phyloP scores from a whole-genome alignment of 331 rosid species.

The Acacia pycnantha region DNA sequence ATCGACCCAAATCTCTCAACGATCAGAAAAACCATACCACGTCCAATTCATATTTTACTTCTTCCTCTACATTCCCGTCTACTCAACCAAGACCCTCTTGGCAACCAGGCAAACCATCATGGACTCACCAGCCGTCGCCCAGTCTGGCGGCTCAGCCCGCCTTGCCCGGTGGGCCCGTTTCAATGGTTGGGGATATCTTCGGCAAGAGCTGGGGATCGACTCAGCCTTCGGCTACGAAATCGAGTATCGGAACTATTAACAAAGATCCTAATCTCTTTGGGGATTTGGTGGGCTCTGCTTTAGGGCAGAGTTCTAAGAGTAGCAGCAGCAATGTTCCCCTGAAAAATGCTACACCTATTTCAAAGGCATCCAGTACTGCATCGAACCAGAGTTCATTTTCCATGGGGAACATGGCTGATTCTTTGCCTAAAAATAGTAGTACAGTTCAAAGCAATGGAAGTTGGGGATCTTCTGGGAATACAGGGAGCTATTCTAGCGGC shows the following conservation, averaged over 20 bases:
- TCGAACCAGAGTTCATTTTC: slow-evolving; percentile 54
- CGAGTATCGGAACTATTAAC: slow-evolving; percentile 49
- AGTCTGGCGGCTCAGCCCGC: slow-evolving; percentile 24
- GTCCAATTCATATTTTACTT: slow-evolving; percentile 29
- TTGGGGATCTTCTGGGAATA: slow-evolving; percentile 59
- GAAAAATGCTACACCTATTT: slow-evolving; percentile 52
- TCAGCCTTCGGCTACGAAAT: slow-evolving; percentile 38
- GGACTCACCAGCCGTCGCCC: slow-evolving; percentile 64
- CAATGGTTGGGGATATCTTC: slow-evolving; percentile 91
- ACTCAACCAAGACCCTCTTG: slow-evolving; percentile 55
- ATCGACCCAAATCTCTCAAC: slow-evolving; percentile 72
- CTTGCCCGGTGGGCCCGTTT: slow-evolving; percentile 49
- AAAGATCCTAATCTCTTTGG: slow-evolving; percentile 90
- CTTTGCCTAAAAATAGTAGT: slow-evolving; percentile 60
- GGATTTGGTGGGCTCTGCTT: slow-evolving; percentile 77
- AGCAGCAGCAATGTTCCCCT: slow-evolving; percentile 55
- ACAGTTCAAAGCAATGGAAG: slow-evolving; percentile 34
- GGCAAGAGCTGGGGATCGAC: slow-evolving; percentile 94
- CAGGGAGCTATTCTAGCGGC: slow-evolving; percentile 29
- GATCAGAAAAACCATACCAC: slow-evolving; percentile 68
- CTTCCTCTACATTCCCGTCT: slow-evolving; percentile 37
- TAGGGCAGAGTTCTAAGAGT: slow-evolving; percentile 43
- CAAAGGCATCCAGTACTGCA: slow-evolving; percentile 23
- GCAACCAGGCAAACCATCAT: slow-evolving; percentile 68
- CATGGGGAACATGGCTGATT: slow-evolving; percentile 60